A percentile compares a stretch with the other conserved stretches of the same genome.
Evolutionary conservation across 1,139 yeast species (phyloP).

Genomic region (Kodamaea fungicola): DNA sequence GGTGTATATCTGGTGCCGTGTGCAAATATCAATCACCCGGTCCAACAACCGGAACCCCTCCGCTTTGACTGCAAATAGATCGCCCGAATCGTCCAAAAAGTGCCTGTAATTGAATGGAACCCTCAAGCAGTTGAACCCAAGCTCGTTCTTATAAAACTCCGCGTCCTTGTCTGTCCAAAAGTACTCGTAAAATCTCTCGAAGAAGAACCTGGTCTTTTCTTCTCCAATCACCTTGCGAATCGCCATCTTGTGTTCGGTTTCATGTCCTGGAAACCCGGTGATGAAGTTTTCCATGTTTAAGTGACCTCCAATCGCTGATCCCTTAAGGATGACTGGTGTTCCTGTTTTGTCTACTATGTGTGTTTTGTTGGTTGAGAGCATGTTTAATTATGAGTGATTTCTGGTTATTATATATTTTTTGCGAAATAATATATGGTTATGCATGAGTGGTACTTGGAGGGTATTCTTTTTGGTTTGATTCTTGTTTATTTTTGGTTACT

Average conservation of each 20-base stretch:
- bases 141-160: slow-evolving; percentile 29
- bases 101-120: slow-evolving; percentile 48
- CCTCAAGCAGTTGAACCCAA: slow-evolving; percentile 42
- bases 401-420: too few species aligned
- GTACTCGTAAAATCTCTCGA: slow-evolving; percentile 45
- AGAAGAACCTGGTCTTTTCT: slow-evolving; percentile 42
- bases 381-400: too few species aligned
- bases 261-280: slow-evolving; percentile 49
- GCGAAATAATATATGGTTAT: too few species aligned
- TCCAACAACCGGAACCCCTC: slow-evolving; percentile 42
- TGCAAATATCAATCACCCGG: slow-evolving; percentile 35
- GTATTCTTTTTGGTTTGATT: too few species aligned
- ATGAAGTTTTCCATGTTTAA: slow-evolving; percentile 51
- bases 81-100: slow-evolving; percentile 31
- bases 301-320: slow-evolving; percentile 45
- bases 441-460: too few species aligned
- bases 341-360: slow-evolving; percentile 39
- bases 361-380: slow-evolving; percentile 28
- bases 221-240: slow-evolving; percentile 32
- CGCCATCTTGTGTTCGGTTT: slow-evolving; percentile 41
- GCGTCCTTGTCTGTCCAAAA: slow-evolving; percentile 48
- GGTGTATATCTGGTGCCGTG: slow-evolving; percentile 37
- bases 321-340: slow-evolving; percentile 31
- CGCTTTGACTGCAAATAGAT: slow-evolving; percentile 32
- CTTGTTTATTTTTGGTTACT: too few species aligned